phyloP scores from a whole-genome alignment of 2,329 filamentous ascomycete genomes.

The Aspergillus tanneri region DNA sequence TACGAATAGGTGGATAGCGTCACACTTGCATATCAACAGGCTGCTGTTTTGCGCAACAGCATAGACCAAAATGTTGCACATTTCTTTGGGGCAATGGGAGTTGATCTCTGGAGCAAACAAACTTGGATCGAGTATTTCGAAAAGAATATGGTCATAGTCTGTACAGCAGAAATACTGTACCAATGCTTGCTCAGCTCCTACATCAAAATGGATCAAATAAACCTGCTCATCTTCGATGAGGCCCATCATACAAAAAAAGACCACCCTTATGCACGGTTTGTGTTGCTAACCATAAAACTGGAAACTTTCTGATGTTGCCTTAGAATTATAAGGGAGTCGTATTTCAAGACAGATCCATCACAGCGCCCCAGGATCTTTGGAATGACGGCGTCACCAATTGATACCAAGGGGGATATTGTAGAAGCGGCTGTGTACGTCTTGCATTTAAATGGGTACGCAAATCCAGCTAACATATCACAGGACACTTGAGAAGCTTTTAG shows the following conservation, averaged over 20 bases:
- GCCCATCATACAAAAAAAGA: constrained; percentile 95
- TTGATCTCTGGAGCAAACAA: constrained; percentile 59
- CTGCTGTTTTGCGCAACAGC: constrained; percentile 76
- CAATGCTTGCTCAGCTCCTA: constrained; percentile 77
- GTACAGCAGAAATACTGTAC: constrained; percentile 83
- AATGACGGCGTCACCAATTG: constrained; percentile 95
- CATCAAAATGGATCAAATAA: constrained; percentile 77
- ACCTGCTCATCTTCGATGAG: constrained; percentile 90
- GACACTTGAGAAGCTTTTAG: constrained; percentile 72
- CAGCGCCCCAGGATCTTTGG: constrained; percentile 77
- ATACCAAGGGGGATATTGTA: constrained; percentile 72
- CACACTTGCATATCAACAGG: constrained; percentile 85
- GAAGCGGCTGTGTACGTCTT: constrained; percentile 58
- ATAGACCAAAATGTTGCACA: constrained; percentile 71
- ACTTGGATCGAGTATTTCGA: constrained; percentile 60
- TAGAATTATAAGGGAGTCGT: constrained; percentile 84
- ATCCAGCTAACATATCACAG: constrained; percentile 26
- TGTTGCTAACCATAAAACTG: neutral
- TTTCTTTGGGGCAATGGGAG: constrained; percentile 69
- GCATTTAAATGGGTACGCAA: neutral
- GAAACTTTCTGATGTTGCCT: constrained; percentile 10
- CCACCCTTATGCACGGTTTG: constrained; percentile 74
- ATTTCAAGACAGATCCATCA: constrained; percentile 52
- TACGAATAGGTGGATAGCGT: constrained; percentile 71
- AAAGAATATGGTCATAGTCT: constrained; percentile 81